Base-by-base conservation (phyloP, 1,284 basidiomycete genomes). In the Volvariella surrecta region DNA sequence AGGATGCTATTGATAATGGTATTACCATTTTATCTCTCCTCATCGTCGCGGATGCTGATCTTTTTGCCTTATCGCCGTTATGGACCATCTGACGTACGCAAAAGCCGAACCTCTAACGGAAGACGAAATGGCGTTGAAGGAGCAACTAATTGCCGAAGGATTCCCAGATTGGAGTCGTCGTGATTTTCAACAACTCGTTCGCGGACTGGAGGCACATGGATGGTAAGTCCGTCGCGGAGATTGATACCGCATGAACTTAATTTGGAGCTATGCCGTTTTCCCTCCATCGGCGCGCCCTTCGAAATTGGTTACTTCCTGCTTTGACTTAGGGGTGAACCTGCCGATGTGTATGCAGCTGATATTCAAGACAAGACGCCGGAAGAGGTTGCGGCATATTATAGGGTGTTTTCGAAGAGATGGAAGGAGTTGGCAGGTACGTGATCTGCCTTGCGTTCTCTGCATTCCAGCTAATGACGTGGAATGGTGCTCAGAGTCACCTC, bases 171-270 rank as follows among this genome's bases (percentile, higher is more conserved):
- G 94, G 94, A 90, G 84, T 58, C 74, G 89, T 50, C 78, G 91
- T 37, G 93, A 98, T 59, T 98, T 92, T 72, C 92, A 95, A 56
- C 85, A 87, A 53, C 91, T 98, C 56, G 76, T 97, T 39, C 58
- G 62, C 21, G 91, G 82, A 0, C 68, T 92, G 37, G 95, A 97
- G 59, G 78, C 77, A 6, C 82, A 92, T 58, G 95, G 94, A 44
- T 89, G 91, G 85, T 86, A 44, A 32, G 76, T 46, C 11, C 3
- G 20, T 24, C 13, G 8, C 34, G 34, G n/a, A n/a, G n/a, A n/a
- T n/a, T n/a, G n/a, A n/a, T n/a, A n/a, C n/a, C n/a, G n/a, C n/a
- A n/a, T n/a, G n/a, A n/a, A n/a, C n/a, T n/a, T n/a, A n/a, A n/a
- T n/a, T n/a, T n/a, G n/a, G n/a, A n/a, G n/a, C n/a, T n/a, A n/a